A percentile compares a stretch with the other conserved stretches of the same genome.
Evolutionary conservation across 257 asterid species (phyloP).

Genomic region (Haberlea rhodopensis): DNA sequence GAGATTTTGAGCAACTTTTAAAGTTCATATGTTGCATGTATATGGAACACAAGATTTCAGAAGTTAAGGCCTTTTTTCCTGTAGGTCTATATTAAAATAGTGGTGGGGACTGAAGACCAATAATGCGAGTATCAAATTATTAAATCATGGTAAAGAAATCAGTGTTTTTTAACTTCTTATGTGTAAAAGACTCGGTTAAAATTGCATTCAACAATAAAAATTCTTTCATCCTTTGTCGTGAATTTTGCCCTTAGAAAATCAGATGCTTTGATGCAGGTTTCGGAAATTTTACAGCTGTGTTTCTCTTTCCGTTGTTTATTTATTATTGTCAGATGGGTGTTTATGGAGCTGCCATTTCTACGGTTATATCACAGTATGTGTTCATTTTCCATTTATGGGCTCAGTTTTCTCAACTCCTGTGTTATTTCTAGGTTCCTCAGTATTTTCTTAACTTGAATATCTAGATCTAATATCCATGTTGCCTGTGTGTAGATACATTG

Average conservation of each 20-base stretch:
- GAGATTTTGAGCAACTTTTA: neutral
- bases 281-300: conserved; percentile 71
- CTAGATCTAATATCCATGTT: conserved; percentile 17
- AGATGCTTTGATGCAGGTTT: conserved; percentile 53
- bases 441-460: conserved; percentile 17
- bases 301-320: conserved; percentile 81
- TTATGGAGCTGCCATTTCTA: conserved; percentile 95
- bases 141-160: neutral
- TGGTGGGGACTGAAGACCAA: neutral
- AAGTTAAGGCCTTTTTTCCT: neutral
- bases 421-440: conserved; percentile 7
- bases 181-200: neutral
- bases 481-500: conserved; percentile 56
- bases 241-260: neutral
- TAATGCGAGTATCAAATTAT: neutral
- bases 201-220: neutral
- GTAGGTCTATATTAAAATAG: neutral
- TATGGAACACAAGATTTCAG: neutral
- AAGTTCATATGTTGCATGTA: neutral
- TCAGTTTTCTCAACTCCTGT: neutral
- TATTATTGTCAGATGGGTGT: conserved; percentile 67
- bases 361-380: conserved; percentile 87
- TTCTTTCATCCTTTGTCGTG: neutral
- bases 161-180: too few species aligned
- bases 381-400: conserved; percentile 21